Evolutionary conservation across 176 grass and related monocot genomes (phyloP).

Genomic region (Triticum dicoccoides): DNA sequence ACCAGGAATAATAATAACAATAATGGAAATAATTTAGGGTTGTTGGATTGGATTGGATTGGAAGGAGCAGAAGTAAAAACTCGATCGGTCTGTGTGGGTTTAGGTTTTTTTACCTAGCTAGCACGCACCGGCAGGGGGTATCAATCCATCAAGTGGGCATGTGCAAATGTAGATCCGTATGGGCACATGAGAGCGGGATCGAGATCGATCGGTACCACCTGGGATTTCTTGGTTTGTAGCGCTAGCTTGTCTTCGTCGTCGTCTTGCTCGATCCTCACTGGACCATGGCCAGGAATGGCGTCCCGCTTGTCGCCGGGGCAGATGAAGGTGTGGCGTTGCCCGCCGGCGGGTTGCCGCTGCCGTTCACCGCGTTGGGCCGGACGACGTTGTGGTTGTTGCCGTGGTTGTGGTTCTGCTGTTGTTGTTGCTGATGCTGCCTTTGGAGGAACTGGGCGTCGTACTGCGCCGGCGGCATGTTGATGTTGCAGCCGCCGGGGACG

Average conservation of each 20-base stretch:
- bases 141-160: neutral
- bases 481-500: neutral
- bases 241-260: neutral
- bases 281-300: slow-evolving; percentile 90
- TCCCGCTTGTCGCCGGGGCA: slow-evolving; percentile 37
- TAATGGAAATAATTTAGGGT: neutral
- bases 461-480: slow-evolving; percentile 33
- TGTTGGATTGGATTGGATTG: neutral
- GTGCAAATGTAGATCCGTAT: slow-evolving; percentile 36
- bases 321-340: neutral
- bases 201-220: slow-evolving; percentile 20
- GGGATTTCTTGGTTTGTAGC: slow-evolving; percentile 17
- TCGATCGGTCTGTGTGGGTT: neutral
- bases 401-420: neutral
- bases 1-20: neutral
- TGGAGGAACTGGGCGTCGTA: slow-evolving; percentile 89
- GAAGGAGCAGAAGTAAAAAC: neutral
- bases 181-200: neutral
- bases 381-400: slow-evolving; percentile 9
- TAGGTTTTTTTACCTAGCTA: slow-evolving; percentile 24
- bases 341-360: slow-evolving; percentile 10
- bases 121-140: neutral
- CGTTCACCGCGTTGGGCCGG: slow-evolving; percentile 29
- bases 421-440: slow-evolving; percentile 33
- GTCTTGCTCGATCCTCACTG: slow-evolving; percentile 29